These are phyloP conservation scores for Collybiopsis luxurians DNA, from an alignment of 768 basidiomycete genomes.

Conservation along the genomic window DNA sequence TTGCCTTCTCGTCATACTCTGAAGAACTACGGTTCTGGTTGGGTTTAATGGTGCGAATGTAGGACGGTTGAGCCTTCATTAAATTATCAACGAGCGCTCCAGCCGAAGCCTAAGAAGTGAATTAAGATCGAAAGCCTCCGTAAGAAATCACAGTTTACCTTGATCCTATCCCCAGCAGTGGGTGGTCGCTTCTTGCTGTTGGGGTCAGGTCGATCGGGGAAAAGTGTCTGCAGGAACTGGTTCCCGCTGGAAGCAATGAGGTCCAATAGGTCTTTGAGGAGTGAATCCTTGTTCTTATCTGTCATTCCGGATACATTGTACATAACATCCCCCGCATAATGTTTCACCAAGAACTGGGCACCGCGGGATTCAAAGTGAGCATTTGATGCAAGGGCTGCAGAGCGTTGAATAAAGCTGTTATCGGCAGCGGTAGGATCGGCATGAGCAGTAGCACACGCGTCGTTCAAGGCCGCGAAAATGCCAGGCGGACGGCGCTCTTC, in stretches of 20 bases:
- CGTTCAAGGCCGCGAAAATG: slow-evolving; percentile 96
- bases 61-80: slow-evolving; percentile 96
- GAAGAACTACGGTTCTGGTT: slow-evolving; percentile 92
- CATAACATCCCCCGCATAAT: slow-evolving; percentile 98
- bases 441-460: slow-evolving; percentile 98
- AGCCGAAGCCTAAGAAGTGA: slow-evolving; percentile 67
- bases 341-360: slow-evolving; percentile 89
- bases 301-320: slow-evolving; percentile 99
- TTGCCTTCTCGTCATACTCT: slow-evolving; percentile 93
- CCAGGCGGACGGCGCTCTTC: slow-evolving; percentile 96
- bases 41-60: slow-evolving; percentile 99
- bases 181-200: slow-evolving; percentile 98
- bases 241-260: slow-evolving; percentile 80
- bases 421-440: slow-evolving; percentile 96
- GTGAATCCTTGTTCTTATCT: slow-evolving; percentile 98
- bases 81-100: slow-evolving; percentile 95
- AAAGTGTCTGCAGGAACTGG: slow-evolving; percentile 81
- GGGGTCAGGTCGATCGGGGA: slow-evolving; percentile 93
- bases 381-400: slow-evolving; percentile 76
- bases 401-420: slow-evolving; percentile 93
- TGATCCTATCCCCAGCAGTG: slow-evolving; percentile 97
- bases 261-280: slow-evolving; percentile 93
- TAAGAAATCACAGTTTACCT: slow-evolving; percentile 43
- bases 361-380: slow-evolving; percentile 95
- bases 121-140: not conserved